Conservation (phyloP, 2,329 filamentous ascomycete genomes). For the Beauveria pseudobassiana region DNA sequence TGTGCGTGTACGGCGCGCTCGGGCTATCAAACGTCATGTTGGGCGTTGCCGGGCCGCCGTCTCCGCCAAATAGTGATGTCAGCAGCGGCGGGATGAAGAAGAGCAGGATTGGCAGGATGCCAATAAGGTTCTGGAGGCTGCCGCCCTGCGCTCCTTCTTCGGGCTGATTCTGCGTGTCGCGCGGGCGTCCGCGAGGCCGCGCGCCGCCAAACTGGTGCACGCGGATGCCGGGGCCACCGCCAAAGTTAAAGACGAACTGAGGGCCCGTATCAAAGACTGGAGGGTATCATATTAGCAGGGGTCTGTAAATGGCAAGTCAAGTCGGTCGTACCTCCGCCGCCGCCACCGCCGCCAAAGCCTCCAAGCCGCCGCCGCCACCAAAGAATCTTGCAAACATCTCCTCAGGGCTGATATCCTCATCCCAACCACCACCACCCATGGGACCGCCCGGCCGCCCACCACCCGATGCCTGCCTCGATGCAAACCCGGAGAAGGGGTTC, state of each 20-base stretch:
- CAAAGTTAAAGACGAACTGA: conserved; percentile 92
- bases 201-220: conserved; percentile 92
- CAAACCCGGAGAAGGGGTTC: conserved; percentile 12
- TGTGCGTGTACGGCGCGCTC: conserved; percentile 62
- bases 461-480: conserved; percentile 30
- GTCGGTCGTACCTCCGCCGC: conserved; percentile 28
- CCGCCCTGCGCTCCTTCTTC: conserved; percentile 34
- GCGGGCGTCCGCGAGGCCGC: conserved; percentile 68
- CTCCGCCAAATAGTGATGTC: conserved; percentile 65
- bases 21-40: conserved; percentile 68
- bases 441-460: conserved; percentile 22
- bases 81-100: conserved; percentile 82
- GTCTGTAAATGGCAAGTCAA: not conserved
- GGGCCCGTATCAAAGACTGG: conserved; percentile 67
- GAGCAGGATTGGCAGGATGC: conserved; percentile 79
- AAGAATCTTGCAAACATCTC: conserved; percentile 98
- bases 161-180: conserved; percentile 47
- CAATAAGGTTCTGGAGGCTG: conserved; percentile 54
- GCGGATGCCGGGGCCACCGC: conserved; percentile 81
- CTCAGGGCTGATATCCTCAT: conserved; percentile 90
- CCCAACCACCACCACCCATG: conserved; percentile 49
- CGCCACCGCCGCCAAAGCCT: conserved; percentile 33
- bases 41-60: conserved; percentile 29
- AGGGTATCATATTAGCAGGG: not conserved
- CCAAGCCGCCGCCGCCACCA: conserved; percentile 69